phyloP scores from a whole-genome alignment of 805 yeast genomes.

The Candida glaebosa region DNA sequence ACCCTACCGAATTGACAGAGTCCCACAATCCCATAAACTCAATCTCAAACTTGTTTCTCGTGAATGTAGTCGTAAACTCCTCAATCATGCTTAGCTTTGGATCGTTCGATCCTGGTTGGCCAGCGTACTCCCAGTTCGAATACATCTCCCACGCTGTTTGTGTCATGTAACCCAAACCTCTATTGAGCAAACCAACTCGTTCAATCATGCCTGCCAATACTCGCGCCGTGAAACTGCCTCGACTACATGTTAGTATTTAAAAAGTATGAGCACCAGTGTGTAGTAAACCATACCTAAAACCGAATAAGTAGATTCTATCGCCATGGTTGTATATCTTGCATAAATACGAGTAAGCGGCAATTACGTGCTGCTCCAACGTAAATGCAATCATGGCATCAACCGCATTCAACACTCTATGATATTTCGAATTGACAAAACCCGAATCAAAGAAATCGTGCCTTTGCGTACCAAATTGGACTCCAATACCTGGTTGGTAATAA shows the following conservation, averaged over 20 bases:
- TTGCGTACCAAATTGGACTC: constrained; percentile 47
- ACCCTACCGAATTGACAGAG: constrained; percentile 64
- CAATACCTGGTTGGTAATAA: constrained; percentile 69
- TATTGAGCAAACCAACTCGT: constrained; percentile 54
- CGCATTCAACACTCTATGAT: constrained; percentile 9
- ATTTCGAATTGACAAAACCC: constrained; percentile 12
- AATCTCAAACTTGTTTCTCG: constrained; percentile 41
- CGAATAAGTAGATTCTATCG: constrained; percentile 54
- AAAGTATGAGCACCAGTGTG: neutral
- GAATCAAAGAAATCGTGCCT: constrained; percentile 18
- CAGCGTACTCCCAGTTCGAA: constrained; percentile 56
- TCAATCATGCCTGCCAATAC: constrained; percentile 65
- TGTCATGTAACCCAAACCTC: constrained; percentile 54
- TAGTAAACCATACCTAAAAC: constrained; percentile 39
- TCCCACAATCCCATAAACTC: constrained; percentile 69
- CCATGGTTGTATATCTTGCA: constrained; percentile 47
- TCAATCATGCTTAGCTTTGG: constrained; percentile 43
- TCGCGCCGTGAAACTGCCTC: constrained; percentile 68
- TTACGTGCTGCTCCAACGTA: constrained; percentile 53
- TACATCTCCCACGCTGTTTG: constrained; percentile 63
- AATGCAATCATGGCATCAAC: constrained; percentile 50
- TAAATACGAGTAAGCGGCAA: constrained; percentile 53
- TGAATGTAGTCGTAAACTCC: constrained; percentile 55
- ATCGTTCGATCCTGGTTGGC: constrained; percentile 49
- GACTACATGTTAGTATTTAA: constrained; percentile 16